A percentile compares a stretch with the other conserved stretches of the same genome.
phyloP scores from a whole-genome alignment of 2,329 filamentous ascomycete genomes.

The Cladosporium sp. region DNA sequence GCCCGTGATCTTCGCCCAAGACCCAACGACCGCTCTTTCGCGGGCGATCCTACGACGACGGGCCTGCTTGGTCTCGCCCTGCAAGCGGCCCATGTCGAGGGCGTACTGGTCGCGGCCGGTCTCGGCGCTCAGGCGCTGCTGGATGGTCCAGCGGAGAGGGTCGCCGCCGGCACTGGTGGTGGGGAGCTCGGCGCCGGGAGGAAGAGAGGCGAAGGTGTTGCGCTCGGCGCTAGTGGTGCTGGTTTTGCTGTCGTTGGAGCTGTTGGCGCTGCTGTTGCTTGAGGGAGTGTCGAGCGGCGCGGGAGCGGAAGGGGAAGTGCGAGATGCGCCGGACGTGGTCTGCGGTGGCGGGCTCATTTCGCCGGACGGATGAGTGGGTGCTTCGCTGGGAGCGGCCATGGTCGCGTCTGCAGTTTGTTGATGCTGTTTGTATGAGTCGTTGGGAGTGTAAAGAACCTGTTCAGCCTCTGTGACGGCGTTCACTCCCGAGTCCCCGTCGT shows the following conservation, averaged over 20 bases:
- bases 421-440: too few species aligned
- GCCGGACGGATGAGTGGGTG: too few species aligned
- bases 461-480: too few species aligned
- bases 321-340: not conserved
- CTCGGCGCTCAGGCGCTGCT: not conserved
- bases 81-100: not conserved
- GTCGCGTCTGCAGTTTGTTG: too few species aligned
- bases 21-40: not conserved
- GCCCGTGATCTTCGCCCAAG: not conserved
- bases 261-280: not conserved
- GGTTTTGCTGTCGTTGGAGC: not conserved
- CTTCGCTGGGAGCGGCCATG: too few species aligned
- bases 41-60: not conserved
- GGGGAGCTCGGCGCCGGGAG: not conserved
- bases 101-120: not conserved
- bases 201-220: not conserved
- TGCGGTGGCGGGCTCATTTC: not conserved
- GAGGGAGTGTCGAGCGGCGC: not conserved
- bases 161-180: not conserved
- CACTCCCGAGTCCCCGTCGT: too few species aligned
- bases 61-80: slow-evolving; percentile 8
- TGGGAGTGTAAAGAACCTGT: too few species aligned
- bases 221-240: not conserved
- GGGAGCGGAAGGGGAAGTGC: not conserved
- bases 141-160: not conserved